phyloP scores from a whole-genome alignment of 2,329 filamentous ascomycete species.

The Colletotrichum noveboracense region DNA sequence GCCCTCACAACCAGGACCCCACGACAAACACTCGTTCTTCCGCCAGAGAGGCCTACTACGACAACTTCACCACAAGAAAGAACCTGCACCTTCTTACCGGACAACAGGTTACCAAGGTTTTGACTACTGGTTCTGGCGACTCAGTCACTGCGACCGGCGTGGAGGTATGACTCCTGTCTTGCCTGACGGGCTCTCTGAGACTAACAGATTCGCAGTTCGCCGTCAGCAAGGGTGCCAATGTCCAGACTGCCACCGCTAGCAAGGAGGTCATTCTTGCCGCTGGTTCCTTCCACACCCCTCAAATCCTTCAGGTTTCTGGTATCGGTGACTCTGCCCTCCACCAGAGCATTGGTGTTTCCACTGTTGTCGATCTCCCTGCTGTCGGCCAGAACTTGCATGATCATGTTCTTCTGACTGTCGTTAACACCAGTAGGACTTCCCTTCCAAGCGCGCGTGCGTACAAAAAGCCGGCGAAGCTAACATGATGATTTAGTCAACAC shows the following conservation, averaged over 20 bases:
- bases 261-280: slow-evolving; percentile 48
- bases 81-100: slow-evolving; percentile 33
- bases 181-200: background rate
- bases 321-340: slow-evolving; percentile 38
- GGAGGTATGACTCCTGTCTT: slow-evolving; percentile 1
- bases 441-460: background rate
- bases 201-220: background rate
- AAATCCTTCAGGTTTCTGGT: slow-evolving; percentile 56
- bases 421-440: slow-evolving; percentile 4
- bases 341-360: slow-evolving; percentile 11
- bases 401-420: slow-evolving; percentile 11
- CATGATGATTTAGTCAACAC: slow-evolving; percentile 1
- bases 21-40: slow-evolving; percentile 30
- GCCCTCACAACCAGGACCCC: slow-evolving; percentile 27
- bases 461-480: background rate
- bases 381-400: slow-evolving; percentile 24
- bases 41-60: slow-evolving; percentile 32
- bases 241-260: slow-evolving; percentile 6
- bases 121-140: slow-evolving; percentile 4
- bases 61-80: slow-evolving; percentile 22
- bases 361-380: slow-evolving; percentile 17
- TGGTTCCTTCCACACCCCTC: slow-evolving; percentile 44
- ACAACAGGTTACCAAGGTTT: slow-evolving; percentile 30
- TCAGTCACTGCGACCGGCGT: slow-evolving; percentile 21
- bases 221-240: background rate